Percentiles rank a stretch among this genome's conserved stretches.
Evolutionary conservation across 768 basidiomycete genomes (phyloP).

Genomic region (Nidularia sp.): DNA sequence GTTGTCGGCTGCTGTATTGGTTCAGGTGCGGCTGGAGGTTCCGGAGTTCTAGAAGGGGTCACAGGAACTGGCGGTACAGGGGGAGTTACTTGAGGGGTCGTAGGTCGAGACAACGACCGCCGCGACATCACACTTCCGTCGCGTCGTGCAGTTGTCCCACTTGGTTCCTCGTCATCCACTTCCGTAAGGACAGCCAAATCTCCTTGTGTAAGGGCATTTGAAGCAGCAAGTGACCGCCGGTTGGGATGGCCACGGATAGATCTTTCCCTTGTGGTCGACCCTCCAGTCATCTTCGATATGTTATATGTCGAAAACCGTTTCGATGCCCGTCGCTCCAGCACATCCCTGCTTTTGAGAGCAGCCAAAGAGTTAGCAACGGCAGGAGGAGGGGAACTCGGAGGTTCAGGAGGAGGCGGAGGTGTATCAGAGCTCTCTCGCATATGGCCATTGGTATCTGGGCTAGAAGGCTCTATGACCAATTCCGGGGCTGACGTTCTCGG

Average conservation of each 20-base stretch:
- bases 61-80: constrained; percentile 37
- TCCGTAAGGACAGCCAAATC: constrained; percentile 75
- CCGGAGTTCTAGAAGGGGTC: constrained; percentile 38
- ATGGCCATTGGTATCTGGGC: constrained; percentile 24
- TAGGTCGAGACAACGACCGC: constrained; percentile 22
- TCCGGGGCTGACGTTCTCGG: constrained; percentile 48
- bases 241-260: constrained; percentile 50
- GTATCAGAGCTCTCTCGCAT: constrained; percentile 27
- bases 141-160: constrained; percentile 13
- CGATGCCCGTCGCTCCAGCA: constrained; percentile 85
- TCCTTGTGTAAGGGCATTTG: constrained; percentile 57
- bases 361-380: constrained; percentile 80
- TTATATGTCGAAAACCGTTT: constrained; percentile 96
- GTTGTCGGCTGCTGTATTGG: not conserved
- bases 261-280: constrained; percentile 40
- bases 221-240: constrained; percentile 64
- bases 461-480: constrained; percentile 52
- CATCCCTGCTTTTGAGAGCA: constrained; percentile 82
- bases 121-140: constrained; percentile 20
- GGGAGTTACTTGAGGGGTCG: constrained; percentile 33
- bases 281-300: constrained; percentile 87
- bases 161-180: constrained; percentile 58
- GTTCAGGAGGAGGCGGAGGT: constrained; percentile 29
- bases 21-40: constrained; percentile 16
- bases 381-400: constrained; percentile 33